Conservation (phyloP, 169 alveolate genomes). For the Plasmodium knowlesi region DNA sequence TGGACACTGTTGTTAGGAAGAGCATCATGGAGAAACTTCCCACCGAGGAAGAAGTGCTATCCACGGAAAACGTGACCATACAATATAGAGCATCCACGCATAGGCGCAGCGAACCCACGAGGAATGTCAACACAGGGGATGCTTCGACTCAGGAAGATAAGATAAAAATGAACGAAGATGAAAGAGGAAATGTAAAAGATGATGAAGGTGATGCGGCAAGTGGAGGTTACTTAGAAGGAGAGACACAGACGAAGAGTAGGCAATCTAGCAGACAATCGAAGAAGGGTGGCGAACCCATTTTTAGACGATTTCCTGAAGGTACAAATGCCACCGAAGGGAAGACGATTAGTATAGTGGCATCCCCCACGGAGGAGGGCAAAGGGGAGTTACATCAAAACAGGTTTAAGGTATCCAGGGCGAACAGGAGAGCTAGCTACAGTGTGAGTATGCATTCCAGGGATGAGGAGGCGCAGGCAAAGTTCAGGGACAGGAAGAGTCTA, state of each 20-base stretch:
- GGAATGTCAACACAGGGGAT: background rate
- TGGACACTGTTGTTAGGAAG: background rate
- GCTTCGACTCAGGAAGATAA: background rate
- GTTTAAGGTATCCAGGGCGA: background rate
- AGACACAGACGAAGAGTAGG: background rate
- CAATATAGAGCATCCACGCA: background rate
- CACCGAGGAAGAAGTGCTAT: background rate
- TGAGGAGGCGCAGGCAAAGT: background rate
- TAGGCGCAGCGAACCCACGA: background rate
- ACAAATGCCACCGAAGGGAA: background rate
- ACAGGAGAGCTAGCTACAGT: constrained; percentile 48
- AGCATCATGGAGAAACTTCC: background rate
- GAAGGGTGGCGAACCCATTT: background rate
- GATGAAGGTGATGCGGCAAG: background rate
- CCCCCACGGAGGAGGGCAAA: background rate
- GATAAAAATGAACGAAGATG: background rate
- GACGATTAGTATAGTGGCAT: background rate
- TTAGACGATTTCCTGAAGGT: background rate
- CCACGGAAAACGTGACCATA: background rate
- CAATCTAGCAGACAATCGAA: background rate
- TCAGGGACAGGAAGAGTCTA: background rate
- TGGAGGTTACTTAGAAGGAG: background rate
- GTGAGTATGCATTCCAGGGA: background rate
- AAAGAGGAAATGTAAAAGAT: background rate
- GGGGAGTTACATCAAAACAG: background rate